Evolutionary conservation across 495 filamentous ascomycete species (phyloP).

Genomic region (Trichoderma reesei): DNA sequence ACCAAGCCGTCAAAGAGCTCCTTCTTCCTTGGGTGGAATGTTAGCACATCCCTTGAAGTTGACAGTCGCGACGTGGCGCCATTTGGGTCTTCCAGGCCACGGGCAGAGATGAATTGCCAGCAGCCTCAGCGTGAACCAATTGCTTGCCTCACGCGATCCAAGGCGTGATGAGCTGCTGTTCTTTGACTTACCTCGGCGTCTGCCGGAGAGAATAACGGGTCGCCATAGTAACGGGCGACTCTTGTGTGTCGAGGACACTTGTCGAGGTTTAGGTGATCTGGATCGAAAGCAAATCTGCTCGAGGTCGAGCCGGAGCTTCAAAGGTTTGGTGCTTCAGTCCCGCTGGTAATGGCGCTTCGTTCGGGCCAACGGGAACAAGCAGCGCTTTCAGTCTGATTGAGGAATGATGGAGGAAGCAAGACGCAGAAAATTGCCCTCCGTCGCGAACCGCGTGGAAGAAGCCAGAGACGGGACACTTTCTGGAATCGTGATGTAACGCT

Average conservation of each 20-base stretch:
- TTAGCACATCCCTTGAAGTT: background rate
- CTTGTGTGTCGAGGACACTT: background rate
- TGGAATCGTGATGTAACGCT: constrained; percentile 3
- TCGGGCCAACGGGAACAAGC: background rate
- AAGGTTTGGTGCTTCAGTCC: background rate
- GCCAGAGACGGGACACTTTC: background rate
- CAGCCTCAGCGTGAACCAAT: background rate
- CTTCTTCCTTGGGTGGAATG: constrained; percentile 32
- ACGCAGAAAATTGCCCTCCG: background rate
- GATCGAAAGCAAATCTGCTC: background rate
- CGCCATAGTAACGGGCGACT: constrained; percentile 7
- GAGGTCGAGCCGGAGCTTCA: background rate
- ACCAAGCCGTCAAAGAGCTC: constrained; percentile 44
- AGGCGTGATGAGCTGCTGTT: constrained; percentile 6
- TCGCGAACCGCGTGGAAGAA: background rate
- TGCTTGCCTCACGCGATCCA: background rate
- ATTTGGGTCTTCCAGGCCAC: background rate
- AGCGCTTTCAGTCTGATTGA: background rate
- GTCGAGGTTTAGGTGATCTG: background rate
- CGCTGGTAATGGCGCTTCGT: background rate
- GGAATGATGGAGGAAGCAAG: background rate
- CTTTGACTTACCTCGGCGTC: constrained; percentile 39
- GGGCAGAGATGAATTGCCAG: constrained; percentile 2
- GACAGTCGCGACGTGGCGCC: background rate
- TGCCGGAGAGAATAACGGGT: constrained; percentile 37